Evolutionary conservation across 768 basidiomycete genomes (phyloP), one percentile per base, ranked within the genome.

Genomic region (Rhizopogon sp.): DNA sequence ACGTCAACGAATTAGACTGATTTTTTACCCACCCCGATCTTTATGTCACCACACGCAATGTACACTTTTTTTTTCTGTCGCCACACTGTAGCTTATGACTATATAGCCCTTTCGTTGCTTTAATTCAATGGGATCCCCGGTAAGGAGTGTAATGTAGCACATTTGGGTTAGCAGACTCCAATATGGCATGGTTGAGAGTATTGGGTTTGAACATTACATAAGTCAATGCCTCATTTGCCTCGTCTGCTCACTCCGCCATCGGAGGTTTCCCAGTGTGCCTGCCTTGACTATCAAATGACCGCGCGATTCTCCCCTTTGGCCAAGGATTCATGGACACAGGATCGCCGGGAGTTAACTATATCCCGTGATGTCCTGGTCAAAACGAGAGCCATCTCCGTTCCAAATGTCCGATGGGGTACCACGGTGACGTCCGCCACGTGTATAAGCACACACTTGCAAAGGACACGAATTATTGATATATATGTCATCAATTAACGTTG

Each of bases 401-500:
- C 5, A 37, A 37, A 14, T 31, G 20, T 47, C 44, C 50, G 35
- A 56, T 56, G 28, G 56, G 47, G 46, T 41, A 52, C 49, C 39
- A 52, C 44, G 57, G 53, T 17, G 35, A 54, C 57, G 45, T 58
- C 44, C 39, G 42, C 60, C 68, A 70, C 68, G 70, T 67, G 67
- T 44, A 47, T 54, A 17, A 45, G 55, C 56, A 64, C 66, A 58
- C 61, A 59, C 57, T 31, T 55, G 20, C 52, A 50, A 25, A 46
- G 53, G 55, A 56, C 54, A 56, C 60, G 56, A 60, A 60, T 56
- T 53, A 59, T 57, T 49, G 56, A 63, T 54, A 28, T 54, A 28
- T 33, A 50, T 53, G 31, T 37, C 46, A 49, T 37, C 16, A 49
- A 49, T 37, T 37, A 41, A 62, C 57, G 52, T 41, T 45, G 54